A percentile compares a stretch with the other conserved stretches of the same genome.
These are phyloP conservation scores for Urostyla sp. DNA, from an alignment of 73 alveolate genomes.

Conservation along the genomic window DNA sequence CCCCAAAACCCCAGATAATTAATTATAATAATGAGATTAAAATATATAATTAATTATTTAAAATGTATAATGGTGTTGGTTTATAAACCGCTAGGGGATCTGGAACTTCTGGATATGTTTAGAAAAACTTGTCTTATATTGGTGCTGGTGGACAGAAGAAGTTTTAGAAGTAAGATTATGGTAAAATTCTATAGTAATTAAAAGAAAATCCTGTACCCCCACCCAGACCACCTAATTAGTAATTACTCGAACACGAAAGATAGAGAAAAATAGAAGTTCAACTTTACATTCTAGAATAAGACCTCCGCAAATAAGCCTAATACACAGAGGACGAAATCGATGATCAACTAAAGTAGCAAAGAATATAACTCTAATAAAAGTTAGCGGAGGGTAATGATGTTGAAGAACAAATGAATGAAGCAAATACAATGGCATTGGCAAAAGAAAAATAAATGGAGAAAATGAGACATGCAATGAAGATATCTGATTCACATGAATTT, in stretches of 20 bases:
- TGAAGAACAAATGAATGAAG: constrained; percentile 75
- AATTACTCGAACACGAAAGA: constrained; percentile 90
- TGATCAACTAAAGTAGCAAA: too few relatives aligned
- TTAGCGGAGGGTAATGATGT: too few relatives aligned
- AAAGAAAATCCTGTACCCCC: constrained; percentile 91
- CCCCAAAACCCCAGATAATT: constrained; percentile 53
- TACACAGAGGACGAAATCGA: constrained; percentile 77
- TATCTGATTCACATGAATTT: constrained; percentile 83
- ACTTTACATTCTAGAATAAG: constrained; percentile 69
- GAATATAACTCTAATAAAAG: too few relatives aligned
- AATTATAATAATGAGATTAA: constrained; percentile 1
- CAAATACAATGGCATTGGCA: constrained; percentile 68
- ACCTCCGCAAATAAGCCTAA: constrained; percentile 67
- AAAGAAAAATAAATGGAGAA: constrained; percentile 86
- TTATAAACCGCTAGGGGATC: constrained; percentile 96
- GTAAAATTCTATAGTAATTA: constrained; percentile 78
- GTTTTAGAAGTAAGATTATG: constrained; percentile 75
- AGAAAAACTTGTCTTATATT: constrained; percentile 86
- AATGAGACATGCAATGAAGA: constrained; percentile 84
- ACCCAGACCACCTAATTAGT: constrained; percentile 89
- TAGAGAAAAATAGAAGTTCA: constrained; percentile 89
- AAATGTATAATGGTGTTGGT: constrained; percentile 97
- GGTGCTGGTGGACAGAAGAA: constrained; percentile 66
- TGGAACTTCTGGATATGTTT: constrained; percentile 97
- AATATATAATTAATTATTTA: constrained; percentile 18